Base-by-base conservation (phyloP, 495 filamentous ascomycete species). In the Cercophora samala region DNA sequence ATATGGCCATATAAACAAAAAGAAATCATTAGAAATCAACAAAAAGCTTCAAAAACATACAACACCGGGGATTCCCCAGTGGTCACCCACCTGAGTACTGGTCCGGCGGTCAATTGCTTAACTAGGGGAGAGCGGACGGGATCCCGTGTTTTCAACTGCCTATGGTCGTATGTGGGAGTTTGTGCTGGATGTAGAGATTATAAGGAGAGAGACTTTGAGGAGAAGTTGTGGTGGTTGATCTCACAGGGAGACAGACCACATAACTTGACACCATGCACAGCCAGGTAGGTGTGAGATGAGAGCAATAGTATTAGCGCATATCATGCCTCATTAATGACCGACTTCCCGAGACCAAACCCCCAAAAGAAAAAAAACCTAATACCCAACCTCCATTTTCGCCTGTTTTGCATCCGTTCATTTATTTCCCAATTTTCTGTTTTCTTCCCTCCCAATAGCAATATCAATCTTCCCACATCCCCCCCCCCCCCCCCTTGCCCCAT, bases 41-140 rank as follows among this genome's bases (percentile, higher is more conserved):
- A n/a, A n/a, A n/a, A n/a, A n/a, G n/a, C n/a, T n/a, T n/a, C n/a
- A n/a, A n/a, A n/a, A n/a, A n/a, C n/a, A n/a, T n/a, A n/a, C n/a
- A n/a, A n/a, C n/a, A n/a, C n/a, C n/a, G n/a, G n/a, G n/a, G n/a
- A n/a, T n/a, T n/a, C n/a, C n/a, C n/a, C n/a, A n/a, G n/a, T n/a
- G n/a, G n/a, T n/a, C n/a, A n/a, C n/a, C n/a, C n/a, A n/a, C n/a
- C n/a, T n/a, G n/a, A n/a, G n/a, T n/a, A n/a, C n/a, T n/a, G n/a
- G n/a, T n/a, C n/a, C n/a, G n/a, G n/a, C n/a, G n/a, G n/a, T 56
- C 53, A 56, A 18, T 22, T 15, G 68, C 53, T 78, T 79, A 73
- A 75, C 77, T 76, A 81, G 73, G 79, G 79, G 74, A 79, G 81
- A 83, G 78, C 79, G 78, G 77, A 82, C 81, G 80, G 81, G 80